These are phyloP conservation scores for Talaromyces piceae DNA, from an alignment of 2,329 filamentous ascomycete genomes.

Conservation along the genomic window DNA sequence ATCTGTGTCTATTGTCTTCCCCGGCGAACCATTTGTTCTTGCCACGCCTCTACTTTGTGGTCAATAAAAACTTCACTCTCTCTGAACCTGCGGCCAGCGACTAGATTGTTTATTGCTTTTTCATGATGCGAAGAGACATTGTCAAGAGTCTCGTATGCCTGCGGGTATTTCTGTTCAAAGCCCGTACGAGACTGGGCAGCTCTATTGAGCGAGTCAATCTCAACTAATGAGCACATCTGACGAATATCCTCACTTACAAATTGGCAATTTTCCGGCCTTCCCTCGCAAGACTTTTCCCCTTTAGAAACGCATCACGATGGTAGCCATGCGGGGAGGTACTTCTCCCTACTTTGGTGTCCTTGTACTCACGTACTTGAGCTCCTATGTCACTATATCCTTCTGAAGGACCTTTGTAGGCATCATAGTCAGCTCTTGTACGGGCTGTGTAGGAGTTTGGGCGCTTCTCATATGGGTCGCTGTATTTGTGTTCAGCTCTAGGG, in stretches of 20 bases:
- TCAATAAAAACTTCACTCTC: too few species aligned
- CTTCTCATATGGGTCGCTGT: background rate
- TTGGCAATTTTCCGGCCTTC: background rate
- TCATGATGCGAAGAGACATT: too few species aligned
- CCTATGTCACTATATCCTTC: background rate
- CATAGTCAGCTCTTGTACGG: background rate
- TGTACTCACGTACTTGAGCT: background rate
- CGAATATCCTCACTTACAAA: background rate
- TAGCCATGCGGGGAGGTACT: background rate
- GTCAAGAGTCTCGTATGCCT: conserved; percentile 37
- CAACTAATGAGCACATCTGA: background rate
- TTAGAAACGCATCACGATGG: background rate
- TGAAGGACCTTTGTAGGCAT: background rate
- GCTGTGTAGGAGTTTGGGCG: background rate
- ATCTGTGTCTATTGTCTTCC: too few species aligned
- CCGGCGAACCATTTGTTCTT: too few species aligned
- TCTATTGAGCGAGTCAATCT: background rate
- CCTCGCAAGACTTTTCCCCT: background rate
- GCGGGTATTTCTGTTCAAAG: background rate
- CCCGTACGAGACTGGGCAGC: background rate
- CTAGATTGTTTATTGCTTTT: too few species aligned
- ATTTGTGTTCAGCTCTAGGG: background rate
- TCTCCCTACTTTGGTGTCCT: background rate
- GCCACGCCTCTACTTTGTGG: too few species aligned
- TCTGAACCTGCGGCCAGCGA: too few species aligned